Evolutionary conservation across 192 early-diverging fungal genomes (phyloP), one percentile per base, ranked within the genome.

Genomic region (Rhizophagus clarus): DNA sequence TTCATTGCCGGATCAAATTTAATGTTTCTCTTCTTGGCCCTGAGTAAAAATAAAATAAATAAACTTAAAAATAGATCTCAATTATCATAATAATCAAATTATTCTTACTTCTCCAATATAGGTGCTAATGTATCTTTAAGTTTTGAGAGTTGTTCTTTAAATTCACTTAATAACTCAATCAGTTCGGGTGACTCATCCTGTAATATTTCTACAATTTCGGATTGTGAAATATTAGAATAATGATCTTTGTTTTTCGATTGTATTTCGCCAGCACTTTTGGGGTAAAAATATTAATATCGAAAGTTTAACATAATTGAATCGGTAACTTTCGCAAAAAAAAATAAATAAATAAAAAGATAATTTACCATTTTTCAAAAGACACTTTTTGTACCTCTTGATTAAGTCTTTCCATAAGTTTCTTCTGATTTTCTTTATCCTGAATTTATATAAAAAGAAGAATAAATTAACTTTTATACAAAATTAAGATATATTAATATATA

Each of bases 101-200:
- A 70, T 12, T n/a, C 81, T 73, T 76, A 84, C 83, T 79, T 79
- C 49, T 79, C 79, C 14, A 87, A 45, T 14, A 82, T n/a, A 15
- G 61, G 56, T 40, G 32, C 22, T 15, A 78, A 75, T 4, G 87
- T 74, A 1, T 81, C 79, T 56, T 88, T 86, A 17, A 89, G 29
- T 11, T 47, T 34, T 20, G 83, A 82, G 6, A 74, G 71, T 31
- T 86, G 87, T 26, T 88, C 86, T 66, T 88, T 85, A 84, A 90
- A 91, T 79, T 95, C 93, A 64, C 83, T 86, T 15, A 89, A 80
- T 61, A 95, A 84, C 64, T 92, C 86, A 42, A 95, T 81, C 40
- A 95, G 83, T 83, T 95, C 94, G 1, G 94, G 94, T 71, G 92
- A 90, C 77, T 91, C 90, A 24, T 92, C 90, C 83, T 93, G 89